Percentiles rank a stretch among this genome's conserved stretches.
phyloP scores from a whole-genome alignment of 2,329 filamentous ascomycete species.

The Botrytis hyacinthi region DNA sequence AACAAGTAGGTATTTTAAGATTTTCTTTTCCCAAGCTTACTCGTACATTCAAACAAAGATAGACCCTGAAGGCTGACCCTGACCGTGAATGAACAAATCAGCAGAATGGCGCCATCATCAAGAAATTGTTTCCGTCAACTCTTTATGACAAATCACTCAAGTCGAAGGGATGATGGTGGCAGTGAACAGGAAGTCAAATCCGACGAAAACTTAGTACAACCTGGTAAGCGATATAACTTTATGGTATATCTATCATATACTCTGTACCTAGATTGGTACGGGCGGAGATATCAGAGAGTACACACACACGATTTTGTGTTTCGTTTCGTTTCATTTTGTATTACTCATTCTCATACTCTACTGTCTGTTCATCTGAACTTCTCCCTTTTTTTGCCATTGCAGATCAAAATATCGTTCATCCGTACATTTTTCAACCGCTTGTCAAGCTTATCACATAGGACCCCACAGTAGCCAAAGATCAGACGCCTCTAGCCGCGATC shows the following conservation, averaged over 20 bases:
- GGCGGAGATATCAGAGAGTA: background rate
- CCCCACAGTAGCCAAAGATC: conserved; percentile 1
- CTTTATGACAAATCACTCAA: background rate
- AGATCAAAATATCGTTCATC: background rate
- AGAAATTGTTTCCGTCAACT: conserved; percentile 7
- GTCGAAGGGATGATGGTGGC: background rate
- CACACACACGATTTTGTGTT: background rate
- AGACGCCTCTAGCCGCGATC: conserved; percentile 17
- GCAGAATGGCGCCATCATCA: background rate
- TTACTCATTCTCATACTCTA: background rate
- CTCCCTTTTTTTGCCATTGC: background rate
- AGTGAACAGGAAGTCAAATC: background rate
- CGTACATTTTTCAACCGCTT: background rate
- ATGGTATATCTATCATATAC: background rate
- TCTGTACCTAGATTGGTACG: background rate
- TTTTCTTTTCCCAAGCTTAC: background rate
- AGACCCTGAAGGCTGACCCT: background rate
- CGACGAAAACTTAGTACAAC: background rate
- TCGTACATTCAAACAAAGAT: background rate
- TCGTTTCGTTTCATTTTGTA: background rate
- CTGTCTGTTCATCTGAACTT: background rate
- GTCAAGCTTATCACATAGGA: background rate
- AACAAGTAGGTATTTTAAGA: background rate
- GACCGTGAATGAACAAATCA: background rate
- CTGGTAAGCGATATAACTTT: background rate